These are phyloP conservation scores for Tephrocybe sp. DNA, from an alignment of 768 basidiomycete species.

Conservation along the genomic window DNA sequence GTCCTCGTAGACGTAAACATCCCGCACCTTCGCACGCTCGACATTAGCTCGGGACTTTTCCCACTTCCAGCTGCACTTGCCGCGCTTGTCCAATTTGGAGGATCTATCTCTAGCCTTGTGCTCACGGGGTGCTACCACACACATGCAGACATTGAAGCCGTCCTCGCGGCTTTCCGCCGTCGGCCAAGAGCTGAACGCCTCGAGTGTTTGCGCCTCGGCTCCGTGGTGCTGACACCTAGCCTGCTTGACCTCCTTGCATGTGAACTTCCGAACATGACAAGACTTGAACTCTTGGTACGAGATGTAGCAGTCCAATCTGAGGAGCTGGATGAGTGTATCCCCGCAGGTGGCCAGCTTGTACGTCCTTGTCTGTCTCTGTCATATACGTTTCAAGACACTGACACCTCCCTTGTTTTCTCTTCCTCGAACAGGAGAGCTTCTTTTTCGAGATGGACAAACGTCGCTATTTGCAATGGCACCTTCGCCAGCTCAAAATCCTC, in stretches of 20 bases:
- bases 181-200: constrained; percentile 22
- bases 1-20: constrained; percentile 28
- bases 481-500: constrained; percentile 31
- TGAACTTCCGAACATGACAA: constrained; percentile 31
- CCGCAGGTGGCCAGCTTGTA: background rate
- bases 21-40: constrained; percentile 18
- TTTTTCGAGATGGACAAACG: constrained; percentile 33
- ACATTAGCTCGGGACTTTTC: constrained; percentile 25
- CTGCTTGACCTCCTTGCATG: constrained; percentile 41
- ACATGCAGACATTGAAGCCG: constrained; percentile 33
- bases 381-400: background rate
- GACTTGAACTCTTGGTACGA: constrained; percentile 38
- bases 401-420: background rate
- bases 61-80: constrained; percentile 40
- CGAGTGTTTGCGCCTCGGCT: constrained; percentile 36
- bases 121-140: constrained; percentile 40
- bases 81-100: constrained; percentile 40
- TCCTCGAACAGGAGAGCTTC: constrained; percentile 29
- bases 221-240: constrained; percentile 40
- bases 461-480: constrained; percentile 29
- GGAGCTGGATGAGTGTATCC: constrained; percentile 12
- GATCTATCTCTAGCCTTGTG: constrained; percentile 33
- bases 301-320: constrained; percentile 33
- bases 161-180: constrained; percentile 24
- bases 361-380: background rate